A percentile compares a stretch with the other conserved stretches of the same genome.
Conservation (phyloP, 306 rosid genomes). For the Sesbania bispinosa region DNA sequence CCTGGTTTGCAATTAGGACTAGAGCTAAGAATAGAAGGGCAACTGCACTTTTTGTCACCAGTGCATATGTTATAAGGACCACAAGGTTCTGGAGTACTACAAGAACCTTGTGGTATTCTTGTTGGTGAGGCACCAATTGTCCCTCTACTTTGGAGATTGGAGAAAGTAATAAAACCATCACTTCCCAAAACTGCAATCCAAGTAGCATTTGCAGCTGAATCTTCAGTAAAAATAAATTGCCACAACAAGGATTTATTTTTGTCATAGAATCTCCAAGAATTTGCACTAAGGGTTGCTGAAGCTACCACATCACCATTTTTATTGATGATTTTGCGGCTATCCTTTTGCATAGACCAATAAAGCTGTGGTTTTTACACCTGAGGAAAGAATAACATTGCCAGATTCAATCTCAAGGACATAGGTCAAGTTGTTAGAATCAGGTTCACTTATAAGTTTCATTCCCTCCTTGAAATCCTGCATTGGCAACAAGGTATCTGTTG, state of each 20-base stretch:
- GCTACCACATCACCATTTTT: constrained; percentile 42
- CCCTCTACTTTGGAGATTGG: constrained; percentile 39
- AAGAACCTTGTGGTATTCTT: constrained; percentile 57
- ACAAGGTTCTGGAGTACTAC: constrained; percentile 77
- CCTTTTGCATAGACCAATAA: constrained; percentile 80
- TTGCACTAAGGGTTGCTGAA: constrained; percentile 46
- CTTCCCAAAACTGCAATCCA: constrained; percentile 78
- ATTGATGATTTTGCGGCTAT: constrained; percentile 50
- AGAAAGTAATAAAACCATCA: constrained; percentile 68
- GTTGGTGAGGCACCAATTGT: constrained; percentile 35
- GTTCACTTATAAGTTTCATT: constrained; percentile 67
- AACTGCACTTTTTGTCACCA: constrained; percentile 48
- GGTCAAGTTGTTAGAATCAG: constrained; percentile 44
- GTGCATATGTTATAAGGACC: constrained; percentile 58
- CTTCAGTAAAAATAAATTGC: constrained; percentile 56
- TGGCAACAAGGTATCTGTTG: constrained; percentile 75
- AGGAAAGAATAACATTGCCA: constrained; percentile 62
- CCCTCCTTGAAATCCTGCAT: constrained; percentile 69
- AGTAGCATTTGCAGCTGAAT: constrained; percentile 39
- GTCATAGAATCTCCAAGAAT: constrained; percentile 85
- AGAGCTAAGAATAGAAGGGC: constrained; percentile 83
- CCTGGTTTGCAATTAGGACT: constrained; percentile 58
- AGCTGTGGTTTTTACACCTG: constrained; percentile 65
- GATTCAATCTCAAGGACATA: constrained; percentile 67
- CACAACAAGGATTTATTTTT: constrained; percentile 47